Conservation (phyloP, 108 stramenopile species). For the Nannochloropsis gaditana region DNA sequence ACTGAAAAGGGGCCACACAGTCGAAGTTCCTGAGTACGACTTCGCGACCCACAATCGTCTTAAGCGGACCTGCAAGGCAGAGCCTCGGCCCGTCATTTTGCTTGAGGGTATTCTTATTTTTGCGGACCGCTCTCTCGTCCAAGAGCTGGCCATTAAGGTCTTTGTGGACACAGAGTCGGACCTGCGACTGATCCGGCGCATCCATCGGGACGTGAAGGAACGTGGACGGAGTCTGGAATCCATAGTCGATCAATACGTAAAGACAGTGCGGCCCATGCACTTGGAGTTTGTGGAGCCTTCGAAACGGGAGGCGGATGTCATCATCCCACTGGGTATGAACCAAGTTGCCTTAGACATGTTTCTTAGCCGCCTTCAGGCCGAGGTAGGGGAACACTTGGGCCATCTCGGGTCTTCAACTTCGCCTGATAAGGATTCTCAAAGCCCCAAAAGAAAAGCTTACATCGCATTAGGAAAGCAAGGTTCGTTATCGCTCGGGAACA, state of each 20-base stretch:
- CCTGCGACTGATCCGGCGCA: conserved; percentile 71
- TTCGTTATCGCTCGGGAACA: background rate
- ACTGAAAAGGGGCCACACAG: conserved; percentile 62
- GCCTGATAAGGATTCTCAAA: too few relatives aligned
- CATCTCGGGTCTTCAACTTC: background rate
- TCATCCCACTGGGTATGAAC: conserved; percentile 62
- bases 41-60: conserved; percentile 69
- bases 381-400: background rate
- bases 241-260: conserved; percentile 71
- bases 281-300: conserved; percentile 78
- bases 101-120: conserved; percentile 90
- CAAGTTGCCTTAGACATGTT: conserved; percentile 54
- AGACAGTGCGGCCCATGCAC: conserved; percentile 89
- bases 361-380: conserved; percentile 30
- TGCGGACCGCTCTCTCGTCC: conserved; percentile 60
- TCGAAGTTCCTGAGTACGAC: conserved; percentile 79
- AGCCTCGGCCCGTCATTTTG: conserved; percentile 65
- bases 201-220: conserved; percentile 73
- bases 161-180: conserved; percentile 83
- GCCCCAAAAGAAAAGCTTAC: background rate
- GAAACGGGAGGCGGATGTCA: conserved; percentile 76
- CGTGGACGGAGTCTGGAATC: conserved; percentile 68
- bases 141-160: conserved; percentile 79
- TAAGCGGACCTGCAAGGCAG: background rate
- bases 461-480: conserved; percentile 17